Evolutionary conservation across 2,329 filamentous ascomycete genomes (phyloP).

Genomic region (Penicillium crustosum): DNA sequence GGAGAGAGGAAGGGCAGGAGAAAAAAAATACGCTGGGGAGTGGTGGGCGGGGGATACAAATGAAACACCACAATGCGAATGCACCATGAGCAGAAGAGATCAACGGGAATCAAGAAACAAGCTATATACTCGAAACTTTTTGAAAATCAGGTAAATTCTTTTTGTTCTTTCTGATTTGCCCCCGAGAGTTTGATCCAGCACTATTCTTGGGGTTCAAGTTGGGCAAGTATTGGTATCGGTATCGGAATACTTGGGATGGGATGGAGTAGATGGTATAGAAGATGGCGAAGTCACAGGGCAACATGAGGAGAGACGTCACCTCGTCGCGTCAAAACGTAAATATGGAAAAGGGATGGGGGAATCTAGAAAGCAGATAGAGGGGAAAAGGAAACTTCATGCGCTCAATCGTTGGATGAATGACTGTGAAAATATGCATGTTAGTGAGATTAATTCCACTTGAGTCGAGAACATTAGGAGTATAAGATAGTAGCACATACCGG

Average conservation of each 20-base stretch:
- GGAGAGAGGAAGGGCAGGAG: not conserved
- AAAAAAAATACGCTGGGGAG: not conserved
- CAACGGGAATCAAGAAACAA: not conserved
- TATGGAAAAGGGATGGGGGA: constrained; percentile 25
- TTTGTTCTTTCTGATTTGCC: constrained; percentile 5
- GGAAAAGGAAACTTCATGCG: constrained; percentile 36
- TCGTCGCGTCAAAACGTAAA: constrained; percentile 25
- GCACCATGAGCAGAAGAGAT: constrained; percentile 8
- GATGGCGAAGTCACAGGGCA: constrained; percentile 13
- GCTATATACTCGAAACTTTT: constrained; percentile 13
- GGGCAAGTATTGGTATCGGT: constrained; percentile 5
- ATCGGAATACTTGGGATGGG: constrained; percentile 9
- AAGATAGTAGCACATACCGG: constrained; percentile 34
- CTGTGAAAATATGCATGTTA: constrained; percentile 21
- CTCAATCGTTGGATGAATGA: constrained; percentile 48
- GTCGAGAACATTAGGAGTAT: not conserved
- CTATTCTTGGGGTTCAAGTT: constrained; percentile 8
- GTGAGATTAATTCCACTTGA: not conserved
- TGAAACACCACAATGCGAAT: constrained; percentile 18
- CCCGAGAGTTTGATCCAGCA: constrained; percentile 11
- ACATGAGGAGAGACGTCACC: constrained; percentile 19
- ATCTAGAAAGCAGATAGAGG: constrained; percentile 27
- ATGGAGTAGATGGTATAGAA: constrained; percentile 20
- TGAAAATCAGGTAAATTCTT: constrained; percentile 3
- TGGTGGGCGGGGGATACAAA: not conserved